phyloP scores from a whole-genome alignment of 148 eudicot species.

The Cornus controversa region DNA sequence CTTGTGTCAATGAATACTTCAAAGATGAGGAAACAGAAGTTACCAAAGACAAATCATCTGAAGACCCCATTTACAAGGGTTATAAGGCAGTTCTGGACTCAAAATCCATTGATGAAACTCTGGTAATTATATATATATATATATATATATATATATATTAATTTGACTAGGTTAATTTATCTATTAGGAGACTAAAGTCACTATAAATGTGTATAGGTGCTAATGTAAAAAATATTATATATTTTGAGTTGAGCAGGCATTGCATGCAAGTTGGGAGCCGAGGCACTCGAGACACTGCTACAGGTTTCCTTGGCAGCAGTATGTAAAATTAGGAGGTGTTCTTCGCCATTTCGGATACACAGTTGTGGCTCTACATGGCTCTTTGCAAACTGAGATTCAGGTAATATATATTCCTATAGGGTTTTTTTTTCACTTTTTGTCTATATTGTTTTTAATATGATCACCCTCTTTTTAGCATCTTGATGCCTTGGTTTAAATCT shows the following conservation, averaged over 20 bases:
- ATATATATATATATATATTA: no score
- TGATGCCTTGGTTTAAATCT: neutral
- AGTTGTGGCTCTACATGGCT: slow-evolving; percentile 87
- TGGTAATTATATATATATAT: slow-evolving; percentile 54
- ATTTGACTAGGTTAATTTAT: neutral
- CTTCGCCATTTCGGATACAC: slow-evolving; percentile 94
- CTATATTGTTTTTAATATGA: no score
- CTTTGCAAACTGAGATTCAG: slow-evolving; percentile 89
- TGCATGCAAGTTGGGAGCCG: slow-evolving; percentile 98
- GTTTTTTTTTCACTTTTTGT: neutral
- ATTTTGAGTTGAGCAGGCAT: slow-evolving; percentile 42
- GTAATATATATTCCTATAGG: slow-evolving; percentile 16
- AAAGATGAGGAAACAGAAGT: slow-evolving; percentile 35
- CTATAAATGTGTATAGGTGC: neutral
- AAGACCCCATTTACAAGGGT: slow-evolving; percentile 71
- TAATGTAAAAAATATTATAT: neutral
- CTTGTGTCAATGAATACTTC: slow-evolving; percentile 77
- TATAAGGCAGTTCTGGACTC: slow-evolving; percentile 76
- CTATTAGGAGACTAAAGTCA: neutral
- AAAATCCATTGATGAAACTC: slow-evolving; percentile 63
- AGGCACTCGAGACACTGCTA: slow-evolving; percentile 52
- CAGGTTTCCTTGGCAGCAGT: slow-evolving; percentile 78
- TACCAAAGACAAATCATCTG: slow-evolving; percentile 33
- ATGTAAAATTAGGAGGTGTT: slow-evolving; percentile 69
- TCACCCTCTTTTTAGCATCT: no score